Evolutionary conservation across 768 basidiomycete genomes (phyloP), one percentile per base, ranked within the genome.

Genomic region (Suillus cothurnatus): DNA sequence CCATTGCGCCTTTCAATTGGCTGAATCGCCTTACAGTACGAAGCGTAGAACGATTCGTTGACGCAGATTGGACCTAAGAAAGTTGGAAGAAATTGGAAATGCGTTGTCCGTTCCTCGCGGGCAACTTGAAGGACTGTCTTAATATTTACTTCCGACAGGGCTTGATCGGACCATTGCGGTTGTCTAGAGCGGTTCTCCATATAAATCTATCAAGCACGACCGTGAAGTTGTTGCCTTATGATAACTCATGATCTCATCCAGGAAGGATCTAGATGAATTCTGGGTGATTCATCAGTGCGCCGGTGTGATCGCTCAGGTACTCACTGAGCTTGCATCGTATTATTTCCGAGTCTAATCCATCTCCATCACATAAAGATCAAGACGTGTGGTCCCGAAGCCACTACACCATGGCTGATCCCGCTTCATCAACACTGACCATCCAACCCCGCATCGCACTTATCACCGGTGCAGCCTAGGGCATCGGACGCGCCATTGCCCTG

Each of bases 381-480:
- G 47, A 17, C 15, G 31, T 49, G 26, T 52, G 23, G 3, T n/a
- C 21, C n/a, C 41, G 14, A 60, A 39, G 15, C 15, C 17, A 9
- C 19, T 28, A 53, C 15, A 39, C 6, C 26, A 39, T 60, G 43
- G 0, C 59, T 52, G 31, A 60, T n/a, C 2, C 21, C 6, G 6
- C 43, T n/a, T n/a, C 53, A 14, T 34, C 53, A 55, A 32, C 31
- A 55, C 52, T 8, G 62, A 56, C 34, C 53, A 26, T 23, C 21
- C 28, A 17, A 6, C 53, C 34, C 14, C 62, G 45, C 19, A 36
- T 63, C 12, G 76, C 74, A 23, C 55, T 73, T 21, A 70, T 79
- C 23, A 79, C 78, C 3, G 78, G 76, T 34, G 73, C 71, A 14
- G 77, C 79, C n/a, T 68, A 73, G 66, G 78, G 77, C 32, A 77